Percentiles rank a stretch among this genome's conserved stretches.
phyloP scores from a whole-genome alignment of 768 basidiomycete species.

The Lactifluus volemus region DNA sequence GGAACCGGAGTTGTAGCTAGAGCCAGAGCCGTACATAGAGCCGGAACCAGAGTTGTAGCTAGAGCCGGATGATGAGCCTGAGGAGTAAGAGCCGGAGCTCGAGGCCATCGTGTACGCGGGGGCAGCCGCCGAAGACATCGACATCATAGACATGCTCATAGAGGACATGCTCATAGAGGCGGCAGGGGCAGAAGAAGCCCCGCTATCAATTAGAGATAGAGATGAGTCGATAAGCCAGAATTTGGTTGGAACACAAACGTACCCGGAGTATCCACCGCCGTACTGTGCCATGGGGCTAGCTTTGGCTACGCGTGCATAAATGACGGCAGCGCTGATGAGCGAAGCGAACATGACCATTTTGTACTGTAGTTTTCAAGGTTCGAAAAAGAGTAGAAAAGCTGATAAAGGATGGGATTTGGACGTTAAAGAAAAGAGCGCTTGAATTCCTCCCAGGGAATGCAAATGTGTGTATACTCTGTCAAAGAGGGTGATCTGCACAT shows the following conservation, averaged over 20 bases:
- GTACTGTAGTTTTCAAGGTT: slow-evolving; percentile 28
- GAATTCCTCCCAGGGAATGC: slow-evolving; percentile 55
- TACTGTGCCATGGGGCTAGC: slow-evolving; percentile 39
- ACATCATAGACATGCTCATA: background rate
- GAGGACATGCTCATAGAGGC: too few species aligned
- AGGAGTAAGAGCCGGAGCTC: too few species aligned
- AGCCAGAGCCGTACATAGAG: slow-evolving; percentile 10
- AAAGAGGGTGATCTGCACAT: slow-evolving; percentile 55
- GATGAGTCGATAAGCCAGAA: background rate
- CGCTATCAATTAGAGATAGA: background rate
- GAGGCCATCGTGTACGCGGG: slow-evolving; percentile 31
- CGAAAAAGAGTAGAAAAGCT: slow-evolving; percentile 27
- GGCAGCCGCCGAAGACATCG: background rate
- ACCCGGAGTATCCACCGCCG: background rate
- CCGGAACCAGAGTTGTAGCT: too few species aligned
- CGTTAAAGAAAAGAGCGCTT: slow-evolving; percentile 33
- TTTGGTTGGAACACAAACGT: background rate
- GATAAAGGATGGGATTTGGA: slow-evolving; percentile 37
- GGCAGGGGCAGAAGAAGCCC: background rate
- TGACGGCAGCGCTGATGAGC: slow-evolving; percentile 40
- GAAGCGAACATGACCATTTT: slow-evolving; percentile 53
- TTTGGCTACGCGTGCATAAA: slow-evolving; percentile 43
- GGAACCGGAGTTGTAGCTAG: background rate
- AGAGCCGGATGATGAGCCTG: slow-evolving; percentile 11
- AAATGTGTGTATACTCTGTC: slow-evolving; percentile 47